Percentiles rank a stretch among this genome's conserved stretches.
Evolutionary conservation across 768 basidiomycete genomes (phyloP).

Genomic region (Lactarius hatsudake): DNA sequence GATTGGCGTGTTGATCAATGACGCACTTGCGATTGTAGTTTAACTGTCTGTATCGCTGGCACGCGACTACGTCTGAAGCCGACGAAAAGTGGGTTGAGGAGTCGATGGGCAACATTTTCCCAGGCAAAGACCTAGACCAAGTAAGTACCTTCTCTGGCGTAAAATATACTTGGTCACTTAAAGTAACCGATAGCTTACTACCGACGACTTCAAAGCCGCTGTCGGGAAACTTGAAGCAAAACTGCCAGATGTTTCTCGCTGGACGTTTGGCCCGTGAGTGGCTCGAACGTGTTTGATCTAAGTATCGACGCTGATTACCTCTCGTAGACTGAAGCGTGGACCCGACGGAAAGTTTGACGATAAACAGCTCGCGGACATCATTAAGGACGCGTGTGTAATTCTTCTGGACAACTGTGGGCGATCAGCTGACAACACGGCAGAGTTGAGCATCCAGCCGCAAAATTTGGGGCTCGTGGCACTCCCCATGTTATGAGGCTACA

Average conservation of each 20-base stretch:
- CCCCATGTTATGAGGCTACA: constrained; percentile 68
- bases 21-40: constrained; percentile 45
- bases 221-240: constrained; percentile 38
- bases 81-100: constrained; percentile 68
- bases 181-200: constrained; percentile 35
- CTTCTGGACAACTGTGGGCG: not conserved
- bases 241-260: constrained; percentile 51
- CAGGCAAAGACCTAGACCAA: constrained; percentile 45
- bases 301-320: not conserved
- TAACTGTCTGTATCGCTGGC: constrained; percentile 86
- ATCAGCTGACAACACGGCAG: constrained; percentile 36
- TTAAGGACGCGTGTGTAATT: constrained; percentile 62
- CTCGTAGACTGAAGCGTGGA: constrained; percentile 56
- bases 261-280: constrained; percentile 64
- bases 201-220: constrained; percentile 51
- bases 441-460: constrained; percentile 65
- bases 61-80: constrained; percentile 68
- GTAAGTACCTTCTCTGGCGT: constrained; percentile 23
- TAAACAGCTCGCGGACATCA: constrained; percentile 60
- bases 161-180: not conserved
- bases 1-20: not conserved
- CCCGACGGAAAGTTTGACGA: constrained; percentile 63
- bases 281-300: not conserved
- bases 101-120: constrained; percentile 55
- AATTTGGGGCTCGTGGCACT: constrained; percentile 75